phyloP scores from a whole-genome alignment of 2,329 filamentous ascomycete species.

The Aspergillus brasiliensis region DNA sequence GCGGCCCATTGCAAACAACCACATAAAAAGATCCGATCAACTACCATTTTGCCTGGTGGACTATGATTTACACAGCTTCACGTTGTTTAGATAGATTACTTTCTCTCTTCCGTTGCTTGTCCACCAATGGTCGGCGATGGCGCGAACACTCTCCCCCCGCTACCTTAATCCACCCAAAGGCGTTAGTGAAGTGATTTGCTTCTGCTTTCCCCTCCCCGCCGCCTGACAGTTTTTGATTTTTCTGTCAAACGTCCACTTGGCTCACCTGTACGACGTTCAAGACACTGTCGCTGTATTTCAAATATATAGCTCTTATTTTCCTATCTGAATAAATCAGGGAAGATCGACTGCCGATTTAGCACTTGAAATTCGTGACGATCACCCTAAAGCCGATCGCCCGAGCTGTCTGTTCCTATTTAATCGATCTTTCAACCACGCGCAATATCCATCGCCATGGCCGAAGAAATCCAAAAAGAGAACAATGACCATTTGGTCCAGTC shows the following conservation, averaged over 20 bases:
- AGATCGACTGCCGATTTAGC: not conserved
- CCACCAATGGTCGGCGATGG: slow-evolving; percentile 9
- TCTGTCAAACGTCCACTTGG: slow-evolving; percentile 1
- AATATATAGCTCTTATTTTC: not conserved
- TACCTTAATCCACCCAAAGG: slow-evolving; percentile 6
- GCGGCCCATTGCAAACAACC: no score
- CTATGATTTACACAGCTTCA: no score
- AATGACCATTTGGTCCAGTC: slow-evolving; percentile 62
- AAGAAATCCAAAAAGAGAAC: slow-evolving; percentile 27
- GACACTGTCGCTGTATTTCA: not conserved
- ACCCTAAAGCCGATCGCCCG: not conserved
- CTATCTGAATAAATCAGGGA: not conserved
- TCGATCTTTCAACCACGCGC: not conserved
- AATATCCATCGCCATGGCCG: slow-evolving; percentile 27
- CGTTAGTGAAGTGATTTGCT: slow-evolving; percentile 3
- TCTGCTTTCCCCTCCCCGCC: slow-evolving; percentile 1
- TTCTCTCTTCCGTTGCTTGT: not conserved
- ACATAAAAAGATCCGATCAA: no score
- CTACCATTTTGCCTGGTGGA: not conserved
- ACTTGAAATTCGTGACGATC: not conserved
- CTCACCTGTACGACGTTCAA: not conserved
- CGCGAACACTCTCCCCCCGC: slow-evolving; percentile 8
- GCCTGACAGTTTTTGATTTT: slow-evolving; percentile 3
- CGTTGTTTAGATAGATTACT: no score
- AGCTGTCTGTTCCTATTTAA: slow-evolving; percentile 3